Percentiles rank a stretch among this genome's conserved stretches.
Evolutionary conservation across 208 protist species (phyloP).

Genomic region (Eutreptiella sp.): DNA sequence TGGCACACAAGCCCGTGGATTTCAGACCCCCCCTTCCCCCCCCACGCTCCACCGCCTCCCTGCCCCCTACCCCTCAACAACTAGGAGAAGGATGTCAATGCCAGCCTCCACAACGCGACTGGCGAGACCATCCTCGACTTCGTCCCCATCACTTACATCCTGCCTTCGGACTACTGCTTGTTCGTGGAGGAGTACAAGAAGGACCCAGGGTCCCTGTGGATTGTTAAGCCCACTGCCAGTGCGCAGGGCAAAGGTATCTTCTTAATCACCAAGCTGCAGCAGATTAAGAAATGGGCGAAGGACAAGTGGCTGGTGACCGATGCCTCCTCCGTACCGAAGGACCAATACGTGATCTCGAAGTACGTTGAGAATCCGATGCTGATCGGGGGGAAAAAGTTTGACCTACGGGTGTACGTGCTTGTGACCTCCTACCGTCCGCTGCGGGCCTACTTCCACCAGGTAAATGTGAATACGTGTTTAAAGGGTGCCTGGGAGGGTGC

Average conservation of each 20-base stretch:
- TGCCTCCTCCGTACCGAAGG: no score
- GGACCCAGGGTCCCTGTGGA: constrained; percentile 73
- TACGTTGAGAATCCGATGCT: constrained; percentile 92
- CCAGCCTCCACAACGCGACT: constrained; percentile 9
- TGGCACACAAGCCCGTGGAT: no score
- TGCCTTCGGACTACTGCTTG: constrained; percentile 83
- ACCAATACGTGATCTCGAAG: constrained; percentile 73
- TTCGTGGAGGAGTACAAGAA: constrained; percentile 89
- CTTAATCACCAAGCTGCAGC: constrained; percentile 79
- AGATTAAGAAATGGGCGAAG: constrained; percentile 62
- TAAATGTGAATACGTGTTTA: no score
- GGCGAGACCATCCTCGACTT: constrained; percentile 59
- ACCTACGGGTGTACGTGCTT: constrained; percentile 93
- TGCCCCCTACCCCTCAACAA: no score
- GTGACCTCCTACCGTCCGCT: constrained; percentile 85
- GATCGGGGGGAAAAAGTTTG: constrained; percentile 93
- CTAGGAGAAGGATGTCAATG: constrained; percentile 18
- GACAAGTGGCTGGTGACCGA: constrained; percentile 37
- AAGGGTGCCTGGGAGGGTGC: no score
- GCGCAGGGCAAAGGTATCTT: constrained; percentile 94
- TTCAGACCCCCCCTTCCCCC: no score
- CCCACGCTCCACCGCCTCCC: no score
- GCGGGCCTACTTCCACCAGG: constrained; percentile 79
- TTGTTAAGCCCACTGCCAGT: constrained; percentile 85
- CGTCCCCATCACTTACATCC: constrained; percentile 83